Base-by-base conservation (phyloP, 2,329 filamentous ascomycete species). In the Helotiales sp. region DNA sequence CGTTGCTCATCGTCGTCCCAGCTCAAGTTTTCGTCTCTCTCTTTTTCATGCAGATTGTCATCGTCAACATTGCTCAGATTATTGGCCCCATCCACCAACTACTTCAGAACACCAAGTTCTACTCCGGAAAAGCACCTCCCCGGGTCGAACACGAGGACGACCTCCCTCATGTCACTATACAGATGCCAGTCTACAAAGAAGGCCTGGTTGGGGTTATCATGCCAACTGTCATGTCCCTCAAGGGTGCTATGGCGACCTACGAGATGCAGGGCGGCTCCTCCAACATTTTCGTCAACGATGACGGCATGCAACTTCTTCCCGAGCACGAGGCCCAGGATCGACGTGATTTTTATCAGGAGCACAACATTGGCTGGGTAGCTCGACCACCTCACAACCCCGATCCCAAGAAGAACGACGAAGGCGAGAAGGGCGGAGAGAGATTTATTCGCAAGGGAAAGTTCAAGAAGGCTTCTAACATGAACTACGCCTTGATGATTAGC, bases 391-490 rank as follows among this genome's bases (percentile, higher is more conserved):
- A 86, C 70, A 84, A 86, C 74, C 78, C 84, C 24, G 84, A 85
- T 70, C 82, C 83, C 82, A 85, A 84, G 82, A 63, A 81, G 82
- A 69, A 61, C 6, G 68, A 72, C 49, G 68, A 81, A 49, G 81
- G n/a, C n/a, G n/a, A 79, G 20, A 45, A 57, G 1, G 30, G 52
- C 30, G 13, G 37, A n/a, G 37, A 11, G n/a, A 57, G 10, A 34
- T 88, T 86, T 72, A 68, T 84, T 20, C 82, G 87, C 45, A 81
- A 81, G 45, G 89, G 89, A 63, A 90, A 90, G 75, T 91, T 91
- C 81, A 91, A 91, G 80, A 91, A 91, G 78, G 88, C 89, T 1
- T 91, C 88, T 30, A 92, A 92, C 80, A 92, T 92, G 89, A 92
- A 92, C 77, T 92, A 88, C 74, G 89, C 84, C 2, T 52, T 75